Percentiles rank a stretch among this genome's conserved stretches.
phyloP scores from a whole-genome alignment of 495 filamentous ascomycete species.

The Podospora tetraspora region DNA sequence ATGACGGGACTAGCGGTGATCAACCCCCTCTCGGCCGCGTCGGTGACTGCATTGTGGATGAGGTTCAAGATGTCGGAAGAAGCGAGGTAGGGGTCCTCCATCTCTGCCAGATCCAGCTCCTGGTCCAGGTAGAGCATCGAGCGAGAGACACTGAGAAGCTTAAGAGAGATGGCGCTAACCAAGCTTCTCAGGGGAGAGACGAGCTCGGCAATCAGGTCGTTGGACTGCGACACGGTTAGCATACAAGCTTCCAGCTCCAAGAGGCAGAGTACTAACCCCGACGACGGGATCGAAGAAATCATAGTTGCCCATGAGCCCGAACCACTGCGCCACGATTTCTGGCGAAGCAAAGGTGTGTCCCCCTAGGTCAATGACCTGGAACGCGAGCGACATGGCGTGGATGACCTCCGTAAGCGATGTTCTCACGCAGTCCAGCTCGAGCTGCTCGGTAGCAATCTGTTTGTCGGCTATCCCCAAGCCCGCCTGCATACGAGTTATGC shows the following conservation, averaged over 20 bases:
- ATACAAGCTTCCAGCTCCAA: not conserved
- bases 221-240: slow-evolving; percentile 29
- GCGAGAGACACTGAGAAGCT: slow-evolving; percentile 62
- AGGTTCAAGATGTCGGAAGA: slow-evolving; percentile 56
- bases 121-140: slow-evolving; percentile 40
- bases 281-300: slow-evolving; percentile 58
- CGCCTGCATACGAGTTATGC: slow-evolving; percentile 29
- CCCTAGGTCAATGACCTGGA: slow-evolving; percentile 59
- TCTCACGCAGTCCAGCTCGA: slow-evolving; percentile 58
- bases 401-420: slow-evolving; percentile 61
- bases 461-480: slow-evolving; percentile 25
- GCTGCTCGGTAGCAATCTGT: slow-evolving; percentile 36
- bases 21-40: slow-evolving; percentile 42
- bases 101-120: slow-evolving; percentile 35
- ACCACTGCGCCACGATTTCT: slow-evolving; percentile 63
- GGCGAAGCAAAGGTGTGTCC: slow-evolving; percentile 51
- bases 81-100: slow-evolving; percentile 54
- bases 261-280: slow-evolving; percentile 42
- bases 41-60: slow-evolving; percentile 57
- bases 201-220: slow-evolving; percentile 49
- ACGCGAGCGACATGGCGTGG: slow-evolving; percentile 67
- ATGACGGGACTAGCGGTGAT: slow-evolving; percentile 58
- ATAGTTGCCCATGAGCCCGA: slow-evolving; percentile 58
- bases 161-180: slow-evolving; percentile 65
- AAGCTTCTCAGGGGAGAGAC: slow-evolving; percentile 60